Evolutionary conservation across 257 asterid species (phyloP).

Genomic region (Marsdenia floribunda): DNA sequence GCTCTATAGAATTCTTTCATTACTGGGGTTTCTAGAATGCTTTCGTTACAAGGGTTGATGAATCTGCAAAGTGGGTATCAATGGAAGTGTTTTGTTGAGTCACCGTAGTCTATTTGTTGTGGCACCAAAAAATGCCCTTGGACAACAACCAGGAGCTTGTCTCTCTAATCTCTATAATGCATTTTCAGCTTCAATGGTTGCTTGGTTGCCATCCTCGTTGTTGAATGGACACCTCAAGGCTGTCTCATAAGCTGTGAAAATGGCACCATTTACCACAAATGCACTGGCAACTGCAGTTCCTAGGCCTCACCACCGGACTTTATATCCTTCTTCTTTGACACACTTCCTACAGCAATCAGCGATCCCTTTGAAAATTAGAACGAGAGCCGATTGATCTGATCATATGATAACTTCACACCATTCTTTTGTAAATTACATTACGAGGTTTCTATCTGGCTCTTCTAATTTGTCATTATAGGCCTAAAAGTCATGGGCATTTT

Average conservation of each 20-base stretch:
- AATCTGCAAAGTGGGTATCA: background rate
- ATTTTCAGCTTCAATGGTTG: conserved; percentile 26
- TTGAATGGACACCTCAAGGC: conserved; percentile 43
- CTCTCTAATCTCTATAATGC: conserved; percentile 14
- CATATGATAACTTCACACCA: background rate
- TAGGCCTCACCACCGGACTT: conserved; percentile 67
- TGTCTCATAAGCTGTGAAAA: conserved; percentile 68
- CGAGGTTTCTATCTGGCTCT: background rate
- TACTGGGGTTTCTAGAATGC: background rate
- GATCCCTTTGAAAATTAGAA: conserved; percentile 27
- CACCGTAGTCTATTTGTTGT: background rate
- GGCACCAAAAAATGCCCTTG: background rate
- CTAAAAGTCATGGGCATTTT: background rate
- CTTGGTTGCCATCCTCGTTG: conserved; percentile 19
- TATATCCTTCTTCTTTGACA: conserved; percentile 46
- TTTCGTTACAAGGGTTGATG: background rate
- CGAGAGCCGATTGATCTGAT: background rate
- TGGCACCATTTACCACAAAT: conserved; percentile 60
- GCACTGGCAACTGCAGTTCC: conserved; percentile 70
- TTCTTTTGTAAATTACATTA: background rate
- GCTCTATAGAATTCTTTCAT: background rate
- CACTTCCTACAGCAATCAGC: conserved; percentile 48
- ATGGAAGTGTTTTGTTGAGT: background rate
- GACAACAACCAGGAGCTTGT: background rate
- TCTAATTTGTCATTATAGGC: background rate